A percentile compares a stretch with the other conserved stretches of the same genome.
phyloP scores from a whole-genome alignment of 441 rosid genomes.

The Iberis amara region DNA sequence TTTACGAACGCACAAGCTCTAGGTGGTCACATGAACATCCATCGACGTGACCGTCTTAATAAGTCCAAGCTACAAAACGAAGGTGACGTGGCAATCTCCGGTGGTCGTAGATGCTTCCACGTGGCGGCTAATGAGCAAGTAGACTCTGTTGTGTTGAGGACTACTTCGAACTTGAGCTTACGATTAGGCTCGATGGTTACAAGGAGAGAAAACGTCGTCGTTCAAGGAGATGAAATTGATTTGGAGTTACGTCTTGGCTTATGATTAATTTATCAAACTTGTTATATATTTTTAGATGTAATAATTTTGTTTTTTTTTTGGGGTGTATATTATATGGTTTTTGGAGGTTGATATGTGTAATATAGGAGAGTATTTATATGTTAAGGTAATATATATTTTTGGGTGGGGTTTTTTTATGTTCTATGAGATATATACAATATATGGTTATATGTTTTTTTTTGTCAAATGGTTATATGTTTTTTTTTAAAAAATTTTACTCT shows the following conservation, averaged over 20 bases:
- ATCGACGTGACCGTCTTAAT: slow-evolving; percentile 52
- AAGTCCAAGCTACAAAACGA: slow-evolving; percentile 39
- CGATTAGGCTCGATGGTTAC: slow-evolving; percentile 28
- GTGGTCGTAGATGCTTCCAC: slow-evolving; percentile 25
- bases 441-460: too few species aligned
- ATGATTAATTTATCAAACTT: slow-evolving; percentile 16
- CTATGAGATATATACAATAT: neutral
- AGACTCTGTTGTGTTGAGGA: slow-evolving; percentile 24
- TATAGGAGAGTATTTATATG: slow-evolving; percentile 19
- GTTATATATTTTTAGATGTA: slow-evolving; percentile 8
- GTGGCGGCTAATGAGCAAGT: slow-evolving; percentile 28
- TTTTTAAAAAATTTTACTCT: too few species aligned
- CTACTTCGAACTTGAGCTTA: slow-evolving; percentile 27
- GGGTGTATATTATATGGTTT: slow-evolving; percentile 20
- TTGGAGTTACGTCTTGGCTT: slow-evolving; percentile 35
- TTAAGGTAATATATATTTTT: slow-evolving; percentile 25
- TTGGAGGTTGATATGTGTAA: slow-evolving; percentile 17
- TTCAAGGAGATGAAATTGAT: slow-evolving; percentile 32
- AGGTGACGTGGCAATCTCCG: slow-evolving; percentile 20
- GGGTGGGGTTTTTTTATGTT: slow-evolving; percentile 19
- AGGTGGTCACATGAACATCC: slow-evolving; percentile 71
- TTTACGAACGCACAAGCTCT: slow-evolving; percentile 65
- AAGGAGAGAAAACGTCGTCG: slow-evolving; percentile 25
- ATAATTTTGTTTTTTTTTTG: slow-evolving; percentile 19
- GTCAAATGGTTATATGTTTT: too few species aligned